Base-by-base conservation (phyloP, 2,329 filamentous ascomycete species). In the Penicillium sp. region DNA sequence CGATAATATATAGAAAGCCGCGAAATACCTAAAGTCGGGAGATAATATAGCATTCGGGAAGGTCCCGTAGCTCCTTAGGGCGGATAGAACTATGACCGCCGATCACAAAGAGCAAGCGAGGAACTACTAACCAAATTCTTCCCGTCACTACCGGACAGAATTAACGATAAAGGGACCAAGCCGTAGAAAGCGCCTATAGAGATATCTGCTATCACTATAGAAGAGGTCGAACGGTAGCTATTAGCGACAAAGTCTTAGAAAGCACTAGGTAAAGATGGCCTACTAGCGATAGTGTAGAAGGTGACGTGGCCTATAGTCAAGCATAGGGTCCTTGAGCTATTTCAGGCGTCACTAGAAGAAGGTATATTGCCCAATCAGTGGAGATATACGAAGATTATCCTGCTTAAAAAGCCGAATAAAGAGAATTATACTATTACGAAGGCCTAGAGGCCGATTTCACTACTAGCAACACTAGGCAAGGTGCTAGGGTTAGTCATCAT, bases 401-500 rank as follows among this genome's bases (percentile, higher is more conserved):
- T 57, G 40, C 52, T 65, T 8, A 60, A 55, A 44, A 63, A 62
- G 29, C 60, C 46, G 24, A 63, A 60, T 30, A 62, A 64, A 34
- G 49, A 55, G 8, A n/a, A 61, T 10, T 61, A 59, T 8, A 34
- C 32, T 2, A 34, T 34, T 20, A 10, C 32, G 3, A 34, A 34
- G 17, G 17, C 15, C 2, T 34, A 10, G 32, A 34, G 32, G 10
- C 15, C 17, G 3, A 34, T 34, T 17, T 12, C 32, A 34, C 32
- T 34, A 15, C 32, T 34, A 7, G 15, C 17, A 5, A 34, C 32
- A 18, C 32, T 34, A 4, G 32, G 17, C 5, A 34, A 34, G 32
- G 10, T 20, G 17, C 51, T 63, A 1, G 52, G 71, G 52, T 59
- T 61, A 2, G 66, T 71, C 7, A 52, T 72, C 2, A 63, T 64